A percentile compares a stretch with the other conserved stretches of the same genome.
Evolutionary conservation across 176 grass and related monocot genomes (phyloP).

Genomic region (Musa troglodytarum): DNA sequence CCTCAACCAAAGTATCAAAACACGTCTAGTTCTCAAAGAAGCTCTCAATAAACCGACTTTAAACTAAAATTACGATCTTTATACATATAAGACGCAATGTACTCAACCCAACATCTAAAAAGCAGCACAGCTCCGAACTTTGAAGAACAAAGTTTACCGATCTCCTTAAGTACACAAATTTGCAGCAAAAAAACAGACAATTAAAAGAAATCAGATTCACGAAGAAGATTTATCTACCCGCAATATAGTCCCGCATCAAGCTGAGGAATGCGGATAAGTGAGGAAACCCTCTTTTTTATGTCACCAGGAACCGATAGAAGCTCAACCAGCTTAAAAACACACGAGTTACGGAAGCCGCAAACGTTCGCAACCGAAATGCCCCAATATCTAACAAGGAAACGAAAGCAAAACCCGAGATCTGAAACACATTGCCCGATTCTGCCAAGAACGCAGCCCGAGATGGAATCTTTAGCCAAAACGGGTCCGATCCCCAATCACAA

Average conservation of each 20-base stretch:
- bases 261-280: not conserved
- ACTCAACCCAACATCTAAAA: not conserved
- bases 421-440: conserved; percentile 23
- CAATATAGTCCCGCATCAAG: not conserved
- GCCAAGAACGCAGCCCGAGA: conserved; percentile 21
- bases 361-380: conserved; percentile 18
- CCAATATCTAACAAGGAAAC: not conserved
- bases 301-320: not conserved
- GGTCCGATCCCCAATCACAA: conserved; percentile 17
- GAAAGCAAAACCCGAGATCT: conserved; percentile 36
- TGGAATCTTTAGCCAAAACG: conserved; percentile 18
- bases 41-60: not conserved
- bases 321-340: not conserved
- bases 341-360: not conserved
- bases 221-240: not conserved
- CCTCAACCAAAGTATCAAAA: not conserved
- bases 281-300: not conserved
- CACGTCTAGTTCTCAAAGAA: not conserved
- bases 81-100: not conserved
- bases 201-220: not conserved
- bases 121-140: not conserved
- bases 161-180: not conserved
- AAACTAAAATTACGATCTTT: not conserved
- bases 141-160: not conserved
- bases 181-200: not conserved